Conservation (phyloP, 306 rosid species). For the Pterocarpus macrocarpus region DNA sequence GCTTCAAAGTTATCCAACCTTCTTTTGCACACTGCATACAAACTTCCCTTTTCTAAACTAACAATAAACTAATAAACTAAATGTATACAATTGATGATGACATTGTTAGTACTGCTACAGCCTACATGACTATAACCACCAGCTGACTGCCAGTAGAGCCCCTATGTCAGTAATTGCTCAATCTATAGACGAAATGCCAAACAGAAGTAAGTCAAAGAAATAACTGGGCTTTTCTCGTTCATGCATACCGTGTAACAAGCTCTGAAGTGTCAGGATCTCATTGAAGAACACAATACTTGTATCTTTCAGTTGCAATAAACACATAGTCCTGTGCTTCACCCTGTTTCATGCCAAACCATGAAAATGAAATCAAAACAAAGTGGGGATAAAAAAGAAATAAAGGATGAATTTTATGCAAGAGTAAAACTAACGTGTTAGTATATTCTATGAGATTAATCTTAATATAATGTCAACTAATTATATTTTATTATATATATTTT, state of each 20-base stretch:
- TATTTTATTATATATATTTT: no score
- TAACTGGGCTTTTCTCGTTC: no score
- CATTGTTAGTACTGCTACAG: no score
- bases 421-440: not conserved
- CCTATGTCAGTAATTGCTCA: not conserved
- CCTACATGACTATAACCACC: no score
- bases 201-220: no score
- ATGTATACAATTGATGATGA: no score
- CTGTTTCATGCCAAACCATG: slow-evolving; percentile 50
- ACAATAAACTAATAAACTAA: not conserved
- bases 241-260: slow-evolving; percentile 57
- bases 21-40: not conserved
- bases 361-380: not conserved
- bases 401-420: not conserved
- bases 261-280: slow-evolving; percentile 87
- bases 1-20: not conserved
- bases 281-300: slow-evolving; percentile 94
- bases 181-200: no score
- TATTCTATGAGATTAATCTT: not conserved
- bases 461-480: no score
- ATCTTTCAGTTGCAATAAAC: slow-evolving; percentile 92
- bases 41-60: slow-evolving; percentile 4
- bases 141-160: no score
- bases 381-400: no score
- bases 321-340: slow-evolving; percentile 91